Conservation (phyloP, 768 basidiomycete genomes). For the Amanita pallidorosea region DNA sequence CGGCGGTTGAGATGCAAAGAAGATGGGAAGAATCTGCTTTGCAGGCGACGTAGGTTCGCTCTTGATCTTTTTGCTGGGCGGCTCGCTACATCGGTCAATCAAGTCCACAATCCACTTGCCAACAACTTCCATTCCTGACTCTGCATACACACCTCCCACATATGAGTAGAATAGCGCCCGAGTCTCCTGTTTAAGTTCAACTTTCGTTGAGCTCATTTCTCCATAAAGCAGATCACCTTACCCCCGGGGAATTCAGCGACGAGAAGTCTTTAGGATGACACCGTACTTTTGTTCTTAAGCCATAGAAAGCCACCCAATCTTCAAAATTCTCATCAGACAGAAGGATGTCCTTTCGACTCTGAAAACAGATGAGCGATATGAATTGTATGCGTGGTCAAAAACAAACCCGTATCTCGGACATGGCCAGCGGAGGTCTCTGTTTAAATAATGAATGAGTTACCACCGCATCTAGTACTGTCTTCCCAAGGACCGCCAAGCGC, state of each 20-base stretch:
- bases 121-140: conserved; percentile 39
- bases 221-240: conserved; percentile 13
- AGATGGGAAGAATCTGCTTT: conserved; percentile 15
- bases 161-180: conserved; percentile 53
- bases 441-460: conserved; percentile 37
- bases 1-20: conserved; percentile 23
- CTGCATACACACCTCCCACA: conserved; percentile 51
- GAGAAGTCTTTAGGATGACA: conserved; percentile 28
- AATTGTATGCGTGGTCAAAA: conserved; percentile 4
- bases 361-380: not conserved
- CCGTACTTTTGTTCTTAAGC: conserved; percentile 35
- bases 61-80: conserved; percentile 29
- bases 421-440: conserved; percentile 38
- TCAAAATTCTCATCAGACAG: conserved; percentile 33
- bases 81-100: conserved; percentile 21
- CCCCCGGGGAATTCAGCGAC: conserved; percentile 29
- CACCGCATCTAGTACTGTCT: conserved; percentile 32
- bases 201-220: conserved; percentile 6
- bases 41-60: conserved; percentile 20
- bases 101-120: conserved; percentile 45
- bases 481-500: conserved; percentile 42
- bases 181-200: conserved; percentile 33
- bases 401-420: conserved; percentile 41
- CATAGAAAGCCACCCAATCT: conserved; percentile 38
- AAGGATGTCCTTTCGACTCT: conserved; percentile 22